A percentile compares a stretch with the other conserved stretches of the same genome.
phyloP scores from a whole-genome alignment of 83 land plant genomes.

The Thuja plicata region DNA sequence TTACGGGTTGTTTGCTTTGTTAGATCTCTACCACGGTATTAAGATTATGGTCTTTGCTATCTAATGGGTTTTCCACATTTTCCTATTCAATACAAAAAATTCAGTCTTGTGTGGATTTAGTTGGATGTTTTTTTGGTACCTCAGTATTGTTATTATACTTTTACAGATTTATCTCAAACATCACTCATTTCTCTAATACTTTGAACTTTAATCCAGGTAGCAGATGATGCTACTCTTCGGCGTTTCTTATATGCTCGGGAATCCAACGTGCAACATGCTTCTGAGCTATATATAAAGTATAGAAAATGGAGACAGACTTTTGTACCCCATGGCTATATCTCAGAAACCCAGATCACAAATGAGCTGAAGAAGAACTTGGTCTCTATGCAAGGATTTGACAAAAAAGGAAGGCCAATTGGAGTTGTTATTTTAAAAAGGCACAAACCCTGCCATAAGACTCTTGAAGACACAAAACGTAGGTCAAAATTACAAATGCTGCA shows the following conservation, averaged over 20 bases:
- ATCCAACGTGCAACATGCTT: conserved; percentile 53
- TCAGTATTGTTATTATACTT: neutral
- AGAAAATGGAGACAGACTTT: conserved; percentile 55
- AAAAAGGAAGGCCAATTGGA: conserved; percentile 44
- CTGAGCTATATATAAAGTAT: conserved; percentile 36
- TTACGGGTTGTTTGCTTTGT: neutral
- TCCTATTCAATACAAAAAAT: neutral
- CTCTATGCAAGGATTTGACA: conserved; percentile 68
- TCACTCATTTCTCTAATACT: neutral
- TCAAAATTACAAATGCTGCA: neutral
- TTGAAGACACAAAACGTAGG: conserved; percentile 70
- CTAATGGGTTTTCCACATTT: neutral
- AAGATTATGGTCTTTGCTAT: neutral
- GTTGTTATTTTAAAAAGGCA: conserved; percentile 48
- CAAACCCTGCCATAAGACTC: conserved; percentile 17
- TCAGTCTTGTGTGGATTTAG: neutral
- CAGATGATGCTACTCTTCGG: conserved; percentile 54
- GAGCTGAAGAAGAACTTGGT: conserved; percentile 47
- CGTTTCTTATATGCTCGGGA: conserved; percentile 72
- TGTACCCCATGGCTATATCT: conserved; percentile 54
- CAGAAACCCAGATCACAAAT: conserved; percentile 40
- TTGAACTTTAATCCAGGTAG: conserved; percentile 22
- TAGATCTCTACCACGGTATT: neutral
- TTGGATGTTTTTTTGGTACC: neutral
- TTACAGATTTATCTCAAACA: neutral